These are phyloP conservation scores for Hyphopichia fennica DNA, from an alignment of 1,139 yeast species.

Conservation along the genomic window DNA sequence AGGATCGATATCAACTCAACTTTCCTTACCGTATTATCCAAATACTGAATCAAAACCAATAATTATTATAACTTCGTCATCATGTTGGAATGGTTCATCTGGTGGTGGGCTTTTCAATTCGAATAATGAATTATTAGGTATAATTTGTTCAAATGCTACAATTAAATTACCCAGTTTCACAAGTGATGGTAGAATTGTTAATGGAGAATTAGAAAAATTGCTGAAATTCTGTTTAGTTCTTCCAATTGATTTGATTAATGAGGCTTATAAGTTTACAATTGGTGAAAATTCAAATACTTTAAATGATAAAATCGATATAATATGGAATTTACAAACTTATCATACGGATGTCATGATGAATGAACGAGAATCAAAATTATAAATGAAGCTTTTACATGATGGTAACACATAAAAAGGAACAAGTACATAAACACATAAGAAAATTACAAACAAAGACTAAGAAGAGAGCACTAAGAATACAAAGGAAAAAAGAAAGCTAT, in stretches of 20 bases:
- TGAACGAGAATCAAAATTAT: slow-evolving; percentile 11
- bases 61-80: slow-evolving; percentile 54
- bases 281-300: slow-evolving; percentile 7
- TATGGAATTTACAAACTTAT: slow-evolving; percentile 25
- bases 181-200: slow-evolving; percentile 6
- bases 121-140: slow-evolving; percentile 43
- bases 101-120: slow-evolving; percentile 62
- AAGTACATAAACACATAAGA: not conserved
- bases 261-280: slow-evolving; percentile 13
- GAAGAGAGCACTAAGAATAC: not conserved
- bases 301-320: slow-evolving; percentile 16
- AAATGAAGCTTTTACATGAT: no score
- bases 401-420: not conserved
- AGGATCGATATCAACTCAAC: slow-evolving; percentile 42
- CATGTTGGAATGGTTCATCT: slow-evolving; percentile 78
- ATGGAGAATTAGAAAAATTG: slow-evolving; percentile 23
- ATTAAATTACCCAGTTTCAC: slow-evolving; percentile 21
- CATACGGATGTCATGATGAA: slow-evolving; percentile 22
- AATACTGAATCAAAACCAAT: slow-evolving; percentile 19
- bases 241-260: slow-evolving; percentile 27
- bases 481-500: not conserved
- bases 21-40: slow-evolving; percentile 12
- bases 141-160: slow-evolving; percentile 65
- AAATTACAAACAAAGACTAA: not conserved
- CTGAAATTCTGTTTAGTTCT: slow-evolving; percentile 28